A percentile compares a stretch with the other conserved stretches of the same genome.
These are phyloP conservation scores for Arachis stenosperma DNA, from an alignment of 306 rosid genomes.

Conservation along the genomic window DNA sequence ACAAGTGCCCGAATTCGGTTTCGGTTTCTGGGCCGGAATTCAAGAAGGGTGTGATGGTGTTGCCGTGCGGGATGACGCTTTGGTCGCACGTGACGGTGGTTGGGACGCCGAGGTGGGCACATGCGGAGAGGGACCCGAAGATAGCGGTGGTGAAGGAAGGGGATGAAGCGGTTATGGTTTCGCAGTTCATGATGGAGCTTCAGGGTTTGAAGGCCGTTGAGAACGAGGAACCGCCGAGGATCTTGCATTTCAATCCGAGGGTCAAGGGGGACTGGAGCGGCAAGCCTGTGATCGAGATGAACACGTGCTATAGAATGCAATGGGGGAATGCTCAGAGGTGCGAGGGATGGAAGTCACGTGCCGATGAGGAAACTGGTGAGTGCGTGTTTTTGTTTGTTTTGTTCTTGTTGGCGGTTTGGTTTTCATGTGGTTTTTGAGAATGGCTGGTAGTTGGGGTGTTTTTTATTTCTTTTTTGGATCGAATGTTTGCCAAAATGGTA, in stretches of 20 bases:
- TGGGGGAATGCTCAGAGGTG: conserved; percentile 90
- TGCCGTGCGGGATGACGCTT: conserved; percentile 86
- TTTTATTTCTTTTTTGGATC: no score
- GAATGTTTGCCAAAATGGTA: not conserved
- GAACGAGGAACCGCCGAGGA: conserved; percentile 91
- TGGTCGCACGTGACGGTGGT: conserved; percentile 94
- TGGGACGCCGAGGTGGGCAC: conserved; percentile 92
- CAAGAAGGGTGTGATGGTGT: conserved; percentile 59
- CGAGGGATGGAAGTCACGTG: conserved; percentile 87
- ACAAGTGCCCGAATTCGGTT: conserved; percentile 69
- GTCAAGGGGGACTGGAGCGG: conserved; percentile 96
- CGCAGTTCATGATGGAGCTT: conserved; percentile 93
- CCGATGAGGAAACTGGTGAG: conserved; percentile 85
- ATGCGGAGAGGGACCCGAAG: conserved; percentile 71
- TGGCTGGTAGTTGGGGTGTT: conserved; percentile 11
- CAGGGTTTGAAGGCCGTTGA: conserved; percentile 92
- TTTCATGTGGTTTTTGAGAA: not conserved
- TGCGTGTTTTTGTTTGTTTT: not conserved
- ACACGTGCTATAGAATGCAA: conserved; percentile 94
- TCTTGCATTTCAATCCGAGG: conserved; percentile 95
- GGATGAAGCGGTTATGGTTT: conserved; percentile 73
- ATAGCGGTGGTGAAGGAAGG: conserved; percentile 74
- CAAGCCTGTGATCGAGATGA: conserved; percentile 84
- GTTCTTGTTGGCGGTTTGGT: no score
- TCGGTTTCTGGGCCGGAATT: conserved; percentile 51